These are phyloP conservation scores for Nemania diffusa DNA, from an alignment of 2,329 filamentous ascomycete species.

Conservation along the genomic window DNA sequence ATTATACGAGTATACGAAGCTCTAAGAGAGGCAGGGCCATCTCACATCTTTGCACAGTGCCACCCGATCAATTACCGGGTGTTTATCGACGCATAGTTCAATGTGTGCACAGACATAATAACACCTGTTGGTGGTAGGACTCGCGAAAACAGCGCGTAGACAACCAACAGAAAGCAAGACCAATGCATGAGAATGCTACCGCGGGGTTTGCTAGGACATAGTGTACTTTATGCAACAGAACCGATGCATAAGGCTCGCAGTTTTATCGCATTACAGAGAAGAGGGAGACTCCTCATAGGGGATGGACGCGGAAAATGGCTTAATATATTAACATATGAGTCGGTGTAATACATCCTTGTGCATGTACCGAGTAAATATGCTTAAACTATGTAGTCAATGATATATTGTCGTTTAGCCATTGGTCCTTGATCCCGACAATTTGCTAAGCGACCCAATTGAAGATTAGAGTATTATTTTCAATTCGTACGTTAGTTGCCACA, in stretches of 20 bases:
- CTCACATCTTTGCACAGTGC: background rate
- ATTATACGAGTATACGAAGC: too few relatives aligned
- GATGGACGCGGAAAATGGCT: too few relatives aligned
- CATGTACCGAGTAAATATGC: background rate
- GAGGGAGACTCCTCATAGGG: too few relatives aligned
- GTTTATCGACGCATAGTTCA: background rate
- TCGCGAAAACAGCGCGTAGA: too few relatives aligned
- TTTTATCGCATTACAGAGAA: background rate
- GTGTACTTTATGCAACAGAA: constrained; percentile 1
- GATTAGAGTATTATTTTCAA: background rate
- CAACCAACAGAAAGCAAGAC: background rate
- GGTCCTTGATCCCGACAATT: background rate
- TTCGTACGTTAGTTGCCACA: background rate
- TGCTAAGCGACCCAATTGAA: background rate
- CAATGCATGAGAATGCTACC: background rate
- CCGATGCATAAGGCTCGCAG: background rate
- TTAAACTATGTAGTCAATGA: background rate
- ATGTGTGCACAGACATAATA: background rate
- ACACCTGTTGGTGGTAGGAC: background rate
- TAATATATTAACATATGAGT: background rate
- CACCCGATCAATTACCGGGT: background rate
- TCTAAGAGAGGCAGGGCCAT: background rate
- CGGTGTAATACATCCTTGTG: background rate
- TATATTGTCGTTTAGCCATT: background rate
- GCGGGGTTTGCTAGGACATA: background rate